A percentile compares a stretch with the other conserved stretches of the same genome.
Conservation (phyloP, 805 yeast genomes). For the Candida argentea region DNA sequence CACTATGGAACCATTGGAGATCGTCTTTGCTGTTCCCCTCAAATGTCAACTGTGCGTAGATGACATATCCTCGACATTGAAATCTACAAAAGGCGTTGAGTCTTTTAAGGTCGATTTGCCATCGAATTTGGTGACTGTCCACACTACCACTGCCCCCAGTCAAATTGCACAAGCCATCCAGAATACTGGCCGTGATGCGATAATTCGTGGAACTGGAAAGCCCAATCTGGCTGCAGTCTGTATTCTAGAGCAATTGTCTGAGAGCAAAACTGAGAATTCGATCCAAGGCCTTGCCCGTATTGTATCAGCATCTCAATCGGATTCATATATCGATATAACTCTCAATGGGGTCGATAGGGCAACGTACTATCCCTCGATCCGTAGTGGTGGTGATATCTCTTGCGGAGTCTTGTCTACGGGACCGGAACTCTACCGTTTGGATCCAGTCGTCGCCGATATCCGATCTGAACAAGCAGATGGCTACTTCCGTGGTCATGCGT, state of each 20-base stretch:
- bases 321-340: constrained; percentile 65
- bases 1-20: constrained; percentile 41
- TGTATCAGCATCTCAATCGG: constrained; percentile 50
- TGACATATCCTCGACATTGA: constrained; percentile 45
- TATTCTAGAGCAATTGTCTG: constrained; percentile 65
- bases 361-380: constrained; percentile 57
- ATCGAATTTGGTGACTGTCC: constrained; percentile 53
- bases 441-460: constrained; percentile 26
- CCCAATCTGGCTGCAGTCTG: constrained; percentile 88
- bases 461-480: constrained; percentile 10
- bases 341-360: constrained; percentile 63
- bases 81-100: constrained; percentile 39
- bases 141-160: constrained; percentile 71
- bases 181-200: constrained; percentile 75
- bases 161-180: constrained; percentile 58
- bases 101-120: constrained; percentile 46
- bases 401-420: constrained; percentile 66
- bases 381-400: constrained; percentile 68
- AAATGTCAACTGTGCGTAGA: constrained; percentile 66
- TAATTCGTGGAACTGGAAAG: constrained; percentile 82
- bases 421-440: constrained; percentile 32
- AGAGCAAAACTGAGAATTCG: constrained; percentile 37
- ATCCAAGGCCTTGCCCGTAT: constrained; percentile 85
- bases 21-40: constrained; percentile 81
- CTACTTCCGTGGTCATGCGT: constrained; percentile 26